Conservation (phyloP, 768 basidiomycete species). For the Mrakia hoshinonis region DNA sequence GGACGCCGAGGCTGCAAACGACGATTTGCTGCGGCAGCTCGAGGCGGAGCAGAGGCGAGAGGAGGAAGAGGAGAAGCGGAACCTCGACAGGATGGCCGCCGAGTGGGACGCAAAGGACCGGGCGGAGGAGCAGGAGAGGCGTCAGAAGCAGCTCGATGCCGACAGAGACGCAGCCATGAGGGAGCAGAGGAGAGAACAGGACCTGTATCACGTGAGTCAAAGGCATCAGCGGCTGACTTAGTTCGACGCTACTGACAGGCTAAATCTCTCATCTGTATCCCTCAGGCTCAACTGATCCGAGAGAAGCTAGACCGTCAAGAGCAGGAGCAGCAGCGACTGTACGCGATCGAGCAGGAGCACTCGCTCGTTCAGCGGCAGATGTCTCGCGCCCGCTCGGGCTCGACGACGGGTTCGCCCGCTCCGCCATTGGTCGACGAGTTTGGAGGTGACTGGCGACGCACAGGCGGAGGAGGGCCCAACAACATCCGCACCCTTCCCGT, state of each 20-base stretch:
- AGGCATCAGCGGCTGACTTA: not conserved
- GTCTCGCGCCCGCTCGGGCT: constrained; percentile 1
- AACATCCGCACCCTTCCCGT: not conserved
- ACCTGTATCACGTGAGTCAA: constrained; percentile 37
- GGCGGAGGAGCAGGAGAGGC: constrained; percentile 37
- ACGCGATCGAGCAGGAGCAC: constrained; percentile 19
- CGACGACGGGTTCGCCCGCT: not conserved
- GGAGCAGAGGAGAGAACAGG: constrained; percentile 40
- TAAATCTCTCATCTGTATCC: not conserved
- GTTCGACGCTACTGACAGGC: not conserved
- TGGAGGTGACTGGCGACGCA: constrained; percentile 27
- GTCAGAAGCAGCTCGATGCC: constrained; percentile 34
- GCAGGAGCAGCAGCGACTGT: constrained; percentile 32
- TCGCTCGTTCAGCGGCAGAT: constrained; percentile 20
- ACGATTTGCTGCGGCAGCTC: constrained; percentile 30
- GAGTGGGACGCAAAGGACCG: constrained; percentile 35
- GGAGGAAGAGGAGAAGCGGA: constrained; percentile 29
- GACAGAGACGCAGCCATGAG: constrained; percentile 38
- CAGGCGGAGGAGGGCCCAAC: constrained; percentile 10
- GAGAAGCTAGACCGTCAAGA: constrained; percentile 32
- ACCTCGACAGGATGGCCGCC: constrained; percentile 29
- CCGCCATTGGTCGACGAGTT: constrained; percentile 4
- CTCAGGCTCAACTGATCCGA: constrained; percentile 18
- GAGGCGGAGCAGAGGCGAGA: constrained; percentile 35
- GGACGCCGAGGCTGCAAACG: constrained; percentile 20